These are phyloP conservation scores for Chamaecyparis obtusa DNA, from an alignment of 75 land plant species.

Conservation along the genomic window DNA sequence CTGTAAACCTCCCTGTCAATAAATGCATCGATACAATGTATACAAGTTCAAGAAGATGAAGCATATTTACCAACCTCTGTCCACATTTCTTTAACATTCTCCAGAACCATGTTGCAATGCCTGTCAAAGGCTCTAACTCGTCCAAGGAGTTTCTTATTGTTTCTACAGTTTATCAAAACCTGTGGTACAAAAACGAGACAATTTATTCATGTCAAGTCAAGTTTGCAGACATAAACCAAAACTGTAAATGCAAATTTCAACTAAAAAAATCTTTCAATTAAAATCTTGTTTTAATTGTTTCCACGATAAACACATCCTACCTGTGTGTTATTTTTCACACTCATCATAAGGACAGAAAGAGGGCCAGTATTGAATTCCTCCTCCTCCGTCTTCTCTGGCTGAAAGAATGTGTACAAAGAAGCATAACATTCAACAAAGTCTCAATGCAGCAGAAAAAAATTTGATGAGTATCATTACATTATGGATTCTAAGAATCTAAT, in stretches of 20 bases:
- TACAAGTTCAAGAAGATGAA: background rate
- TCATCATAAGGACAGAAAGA: constrained; percentile 87
- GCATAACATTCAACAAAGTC: background rate
- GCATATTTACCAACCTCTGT: constrained; percentile 61
- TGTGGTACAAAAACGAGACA: constrained; percentile 13
- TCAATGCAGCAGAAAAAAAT: background rate
- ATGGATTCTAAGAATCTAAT: background rate
- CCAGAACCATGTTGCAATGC: constrained; percentile 99
- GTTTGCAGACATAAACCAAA: background rate
- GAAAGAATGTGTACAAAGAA: constrained; percentile 1
- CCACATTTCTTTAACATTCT: constrained; percentile 99
- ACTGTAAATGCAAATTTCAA: background rate
- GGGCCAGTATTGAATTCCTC: constrained; percentile 98
- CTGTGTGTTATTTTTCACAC: constrained; percentile 98
- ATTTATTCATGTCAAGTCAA: constrained; percentile 5
- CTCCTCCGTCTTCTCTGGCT: constrained; percentile 53
- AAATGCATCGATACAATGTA: background rate
- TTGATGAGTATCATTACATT: background rate
- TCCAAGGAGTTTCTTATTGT: constrained; percentile 89
- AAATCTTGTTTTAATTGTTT: background rate
- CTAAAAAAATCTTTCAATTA: background rate
- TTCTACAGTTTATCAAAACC: constrained; percentile 94
- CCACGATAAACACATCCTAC: constrained; percentile 28
- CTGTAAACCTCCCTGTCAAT: background rate
- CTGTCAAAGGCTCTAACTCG: constrained; percentile 96